A percentile compares a stretch with the other conserved stretches of the same genome.
phyloP scores from a whole-genome alignment of 345 rosid species.

The Bruguiera sexangula region DNA sequence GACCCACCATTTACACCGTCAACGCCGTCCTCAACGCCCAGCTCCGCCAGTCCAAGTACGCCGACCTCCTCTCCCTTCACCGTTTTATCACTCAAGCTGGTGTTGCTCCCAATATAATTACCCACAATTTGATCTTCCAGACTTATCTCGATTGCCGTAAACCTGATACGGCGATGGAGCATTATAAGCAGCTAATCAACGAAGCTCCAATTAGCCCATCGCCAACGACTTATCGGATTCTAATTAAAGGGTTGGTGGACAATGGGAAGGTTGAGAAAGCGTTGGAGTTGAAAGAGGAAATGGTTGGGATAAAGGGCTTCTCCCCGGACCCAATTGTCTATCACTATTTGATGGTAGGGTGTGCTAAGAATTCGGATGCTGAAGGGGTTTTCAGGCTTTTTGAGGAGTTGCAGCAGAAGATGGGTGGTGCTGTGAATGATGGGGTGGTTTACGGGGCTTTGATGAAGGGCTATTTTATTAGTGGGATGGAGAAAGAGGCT shows the following conservation, averaged over 20 bases:
- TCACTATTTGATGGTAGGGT: conserved; percentile 72
- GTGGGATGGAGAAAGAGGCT: conserved; percentile 70
- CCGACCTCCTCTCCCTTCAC: conserved; percentile 70
- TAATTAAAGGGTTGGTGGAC: conserved; percentile 80
- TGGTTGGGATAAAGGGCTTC: conserved; percentile 48
- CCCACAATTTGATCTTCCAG: conserved; percentile 72
- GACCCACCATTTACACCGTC: conserved; percentile 82
- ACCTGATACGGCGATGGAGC: conserved; percentile 77
- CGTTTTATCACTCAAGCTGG: conserved; percentile 79
- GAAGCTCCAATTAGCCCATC: conserved; percentile 74
- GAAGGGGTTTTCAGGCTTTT: conserved; percentile 63
- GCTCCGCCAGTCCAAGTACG: conserved; percentile 74
- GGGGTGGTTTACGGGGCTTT: conserved; percentile 76
- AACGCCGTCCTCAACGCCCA: conserved; percentile 83
- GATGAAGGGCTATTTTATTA: conserved; percentile 77
- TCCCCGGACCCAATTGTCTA: conserved; percentile 62
- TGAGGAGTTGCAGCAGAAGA: conserved; percentile 77
- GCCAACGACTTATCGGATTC: conserved; percentile 62
- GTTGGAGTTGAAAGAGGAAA: conserved; percentile 78
- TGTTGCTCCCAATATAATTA: conserved; percentile 70
- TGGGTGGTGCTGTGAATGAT: conserved; percentile 63
- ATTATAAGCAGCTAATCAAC: conserved; percentile 66
- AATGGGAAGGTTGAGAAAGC: conserved; percentile 75
- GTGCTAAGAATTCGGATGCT: conserved; percentile 43
- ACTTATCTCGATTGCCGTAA: conserved; percentile 75